These are phyloP conservation scores for Bidens hawaiensis DNA, from an alignment of 140 eudicot species.

Conservation along the genomic window DNA sequence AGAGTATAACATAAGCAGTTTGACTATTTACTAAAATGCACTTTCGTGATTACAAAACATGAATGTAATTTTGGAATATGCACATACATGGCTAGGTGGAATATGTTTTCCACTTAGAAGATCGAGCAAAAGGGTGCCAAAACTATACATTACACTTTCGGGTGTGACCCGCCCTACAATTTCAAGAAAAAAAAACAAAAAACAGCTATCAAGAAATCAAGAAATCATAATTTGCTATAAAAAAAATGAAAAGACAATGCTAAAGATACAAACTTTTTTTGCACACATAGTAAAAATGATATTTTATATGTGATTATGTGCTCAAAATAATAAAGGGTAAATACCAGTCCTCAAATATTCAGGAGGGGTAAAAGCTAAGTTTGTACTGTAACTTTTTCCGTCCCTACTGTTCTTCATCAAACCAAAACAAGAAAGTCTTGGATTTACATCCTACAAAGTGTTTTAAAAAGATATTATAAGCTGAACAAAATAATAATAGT, in stretches of 20 bases:
- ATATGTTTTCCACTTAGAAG: constrained; percentile 97
- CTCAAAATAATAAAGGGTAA: background rate
- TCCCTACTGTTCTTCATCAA: constrained; percentile 96
- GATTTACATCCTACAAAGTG: constrained; percentile 67
- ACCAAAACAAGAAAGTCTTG: constrained; percentile 95
- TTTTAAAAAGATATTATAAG: background rate
- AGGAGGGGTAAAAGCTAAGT: constrained; percentile 94
- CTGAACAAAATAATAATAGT: background rate
- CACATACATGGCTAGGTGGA: constrained; percentile 92
- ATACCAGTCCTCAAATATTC: constrained; percentile 64
- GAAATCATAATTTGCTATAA: background rate
- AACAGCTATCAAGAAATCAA: background rate
- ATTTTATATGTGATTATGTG: background rate
- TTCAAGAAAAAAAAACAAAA: background rate
- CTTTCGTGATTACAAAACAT: background rate
- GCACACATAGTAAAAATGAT: too few relatives aligned
- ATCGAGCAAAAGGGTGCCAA: constrained; percentile 96
- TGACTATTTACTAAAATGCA: background rate
- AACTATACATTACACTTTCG: constrained; percentile 95
- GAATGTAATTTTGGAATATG: background rate
- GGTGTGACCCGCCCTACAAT: constrained; percentile 84
- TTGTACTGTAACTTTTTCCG: constrained; percentile 98
- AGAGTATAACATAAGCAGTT: constrained; percentile 10
- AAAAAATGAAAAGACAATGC: background rate
- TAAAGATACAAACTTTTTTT: background rate